Percentiles rank a stretch among this genome's conserved stretches.
These are phyloP conservation scores for Ampelocalamus luodianensis DNA, from an alignment of 176 grass and related monocot species.

Conservation along the genomic window DNA sequence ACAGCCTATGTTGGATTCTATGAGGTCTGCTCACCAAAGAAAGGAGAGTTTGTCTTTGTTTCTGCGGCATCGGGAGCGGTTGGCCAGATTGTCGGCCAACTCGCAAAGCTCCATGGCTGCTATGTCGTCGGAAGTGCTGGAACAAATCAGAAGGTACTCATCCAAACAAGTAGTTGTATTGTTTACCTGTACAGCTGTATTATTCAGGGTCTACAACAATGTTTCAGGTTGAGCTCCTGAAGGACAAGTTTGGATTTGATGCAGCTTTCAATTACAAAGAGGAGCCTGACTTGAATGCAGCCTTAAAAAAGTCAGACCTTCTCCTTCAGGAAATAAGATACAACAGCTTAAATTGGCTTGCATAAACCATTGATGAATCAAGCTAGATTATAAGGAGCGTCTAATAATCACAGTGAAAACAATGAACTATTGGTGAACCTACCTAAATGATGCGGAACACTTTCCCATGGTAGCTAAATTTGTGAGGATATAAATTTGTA, in stretches of 20 bases:
- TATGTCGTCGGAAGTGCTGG: conserved; percentile 90
- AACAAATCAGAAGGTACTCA: conserved; percentile 28
- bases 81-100: conserved; percentile 87
- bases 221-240: conserved; percentile 86
- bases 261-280: conserved; percentile 95
- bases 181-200: conserved; percentile 26
- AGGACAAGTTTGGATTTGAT: conserved; percentile 75
- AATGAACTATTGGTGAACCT: not conserved
- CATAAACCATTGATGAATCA: not conserved
- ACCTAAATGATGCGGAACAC: not conserved
- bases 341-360: too few relatives aligned
- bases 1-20: conserved; percentile 91
- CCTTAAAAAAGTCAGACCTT: conserved; percentile 61
- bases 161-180: not conserved
- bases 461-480: not conserved
- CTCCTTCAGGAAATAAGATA: too few relatives aligned
- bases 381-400: not conserved
- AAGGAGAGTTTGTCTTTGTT: conserved; percentile 83
- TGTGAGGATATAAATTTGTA: not conserved
- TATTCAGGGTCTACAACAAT: not conserved
- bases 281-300: conserved; percentile 68
- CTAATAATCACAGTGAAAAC: not conserved
- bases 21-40: conserved; percentile 75
- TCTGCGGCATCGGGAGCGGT: conserved; percentile 93
- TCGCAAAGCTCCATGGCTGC: conserved; percentile 91